These are phyloP conservation scores for Pythium coloratum DNA, from an alignment of 352 stramenopile genomes.

Conservation along the genomic window DNA sequence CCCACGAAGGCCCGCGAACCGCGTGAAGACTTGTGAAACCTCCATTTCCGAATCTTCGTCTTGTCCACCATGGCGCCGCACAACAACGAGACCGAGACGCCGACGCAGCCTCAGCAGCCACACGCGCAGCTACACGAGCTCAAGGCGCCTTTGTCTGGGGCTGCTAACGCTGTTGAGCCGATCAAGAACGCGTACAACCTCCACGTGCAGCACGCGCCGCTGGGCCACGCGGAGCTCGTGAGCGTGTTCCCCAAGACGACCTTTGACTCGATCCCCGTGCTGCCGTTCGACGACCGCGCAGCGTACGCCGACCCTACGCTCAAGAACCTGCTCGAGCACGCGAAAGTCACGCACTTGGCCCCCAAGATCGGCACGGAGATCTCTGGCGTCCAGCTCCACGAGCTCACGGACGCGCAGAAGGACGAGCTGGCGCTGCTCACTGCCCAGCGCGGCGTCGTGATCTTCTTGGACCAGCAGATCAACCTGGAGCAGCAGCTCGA, in stretches of 20 bases:
- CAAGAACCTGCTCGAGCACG: conserved; percentile 31
- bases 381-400: conserved; percentile 32
- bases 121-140: not conserved
- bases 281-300: not conserved
- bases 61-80: not conserved
- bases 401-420: conserved; percentile 33
- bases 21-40: too few species aligned
- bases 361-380: conserved; percentile 34
- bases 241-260: conserved; percentile 4
- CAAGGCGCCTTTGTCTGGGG: not conserved
- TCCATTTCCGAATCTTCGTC: not conserved
- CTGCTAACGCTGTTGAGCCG: not conserved
- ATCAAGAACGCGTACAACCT: not conserved
- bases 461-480: conserved; percentile 22
- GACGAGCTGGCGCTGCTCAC: conserved; percentile 24
- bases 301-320: not conserved
- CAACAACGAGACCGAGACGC: not conserved
- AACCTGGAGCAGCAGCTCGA: conserved; percentile 30
- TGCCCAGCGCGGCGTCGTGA: conserved; percentile 19
- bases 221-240: conserved; percentile 6
- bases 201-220: conserved; percentile 2
- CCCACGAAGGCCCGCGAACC: not conserved
- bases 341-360: conserved; percentile 23
- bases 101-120: not conserved
- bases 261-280: not conserved